Base-by-base conservation (phyloP, 148 eudicot species). In the Suaeda aralocaspica region DNA sequence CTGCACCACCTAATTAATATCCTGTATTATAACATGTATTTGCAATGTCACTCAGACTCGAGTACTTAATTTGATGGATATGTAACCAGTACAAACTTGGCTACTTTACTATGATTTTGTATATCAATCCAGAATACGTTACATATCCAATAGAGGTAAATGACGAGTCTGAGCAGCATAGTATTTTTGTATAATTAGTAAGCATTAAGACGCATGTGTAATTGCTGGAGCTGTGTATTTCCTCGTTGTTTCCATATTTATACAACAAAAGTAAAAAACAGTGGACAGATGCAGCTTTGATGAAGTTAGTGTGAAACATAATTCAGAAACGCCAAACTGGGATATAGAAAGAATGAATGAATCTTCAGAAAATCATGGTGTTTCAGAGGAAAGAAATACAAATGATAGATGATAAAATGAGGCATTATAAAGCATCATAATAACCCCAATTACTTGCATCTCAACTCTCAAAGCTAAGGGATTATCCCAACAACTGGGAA, bases 341-440 rank as follows among this genome's bases (percentile, higher is more conserved):
- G 56, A 70, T 41, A 42, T 4, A 9, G 24, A 73, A 74, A 34
- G 72, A 67, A 67, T 74, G 50, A 67, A 74, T 45, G 77, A 74
- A 74, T 74, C 25, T 46, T 67, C 4, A 22, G 64, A 62, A 66
- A 25, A 46, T 21, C 28, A 51, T 33, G 66, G 66, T 61, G 59
- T 18, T 30, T 58, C 26, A 59, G 30, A 26, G 19, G 33, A 34
- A 50, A 39, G 46, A 39, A 53, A 62, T 63, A 73, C 70, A 65
- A 33, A 63, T 41, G 41, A 49, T 21, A 36, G 39, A 53, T 41
- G 69, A 51, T 25, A 51, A 68, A 34, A 31, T 61, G 52, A 31
- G 59, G 36, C 65, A 66, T 66, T 31, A 66, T 29, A 52, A 50
- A n/a, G 31, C 66, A 70, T 29, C 65, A 59, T 70, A 29, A 34